A percentile compares a stretch with the other conserved stretches of the same genome.
phyloP scores from a whole-genome alignment of 2,329 filamentous ascomycete genomes.

The Exophiala alcalophila region DNA sequence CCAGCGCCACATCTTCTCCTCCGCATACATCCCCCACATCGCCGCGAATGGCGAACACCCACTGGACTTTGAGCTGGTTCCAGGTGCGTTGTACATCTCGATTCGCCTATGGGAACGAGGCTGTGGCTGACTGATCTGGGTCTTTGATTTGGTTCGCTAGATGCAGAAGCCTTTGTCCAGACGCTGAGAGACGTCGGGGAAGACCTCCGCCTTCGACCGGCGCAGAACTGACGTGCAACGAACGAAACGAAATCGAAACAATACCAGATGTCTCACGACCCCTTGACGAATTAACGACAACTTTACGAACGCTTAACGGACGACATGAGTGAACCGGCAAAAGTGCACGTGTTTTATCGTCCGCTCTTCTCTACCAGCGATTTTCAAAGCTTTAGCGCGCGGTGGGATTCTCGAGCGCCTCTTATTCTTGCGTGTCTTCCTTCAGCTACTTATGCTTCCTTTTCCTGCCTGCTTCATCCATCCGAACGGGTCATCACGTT shows the following conservation, averaged over 20 bases:
- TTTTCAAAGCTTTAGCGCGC: too few relatives aligned
- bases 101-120: background rate
- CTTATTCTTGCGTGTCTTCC: too few relatives aligned
- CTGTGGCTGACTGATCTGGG: background rate
- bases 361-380: background rate
- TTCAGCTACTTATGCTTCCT: too few relatives aligned
- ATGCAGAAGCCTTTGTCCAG: constrained; percentile 40
- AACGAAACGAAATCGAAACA: too few relatives aligned
- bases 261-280: constrained; percentile 11
- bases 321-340: too few relatives aligned
- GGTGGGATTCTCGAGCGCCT: too few relatives aligned
- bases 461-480: too few relatives aligned
- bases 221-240: constrained; percentile 10
- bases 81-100: constrained; percentile 32
- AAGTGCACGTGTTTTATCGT: too few relatives aligned
- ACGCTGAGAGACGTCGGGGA: constrained; percentile 35
- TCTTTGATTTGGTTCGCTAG: too few relatives aligned
- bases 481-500: too few relatives aligned
- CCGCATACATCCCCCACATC: constrained; percentile 47
- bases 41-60: constrained; percentile 39
- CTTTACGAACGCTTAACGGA: too few relatives aligned
- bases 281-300: constrained; percentile 20
- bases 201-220: constrained; percentile 17
- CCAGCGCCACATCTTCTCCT: constrained; percentile 52
- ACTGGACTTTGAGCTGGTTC: constrained; percentile 38